These are phyloP conservation scores for Eutrema heterophyllum DNA, from an alignment of 345 rosid species.

Conservation along the genomic window DNA sequence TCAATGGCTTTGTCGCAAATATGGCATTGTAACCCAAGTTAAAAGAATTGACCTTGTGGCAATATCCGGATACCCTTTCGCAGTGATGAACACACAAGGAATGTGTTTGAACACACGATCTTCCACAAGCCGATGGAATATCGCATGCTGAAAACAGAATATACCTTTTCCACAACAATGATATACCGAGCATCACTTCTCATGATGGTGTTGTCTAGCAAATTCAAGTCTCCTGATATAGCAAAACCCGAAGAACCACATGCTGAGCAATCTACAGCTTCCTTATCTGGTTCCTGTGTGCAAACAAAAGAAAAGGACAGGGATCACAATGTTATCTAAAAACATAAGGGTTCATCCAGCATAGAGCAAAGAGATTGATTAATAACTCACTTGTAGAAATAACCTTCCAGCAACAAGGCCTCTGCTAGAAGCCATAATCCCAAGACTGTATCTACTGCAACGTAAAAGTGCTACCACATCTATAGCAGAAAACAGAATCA, in stretches of 20 bases:
- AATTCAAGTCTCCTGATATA: too few relatives aligned
- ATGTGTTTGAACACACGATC: too few relatives aligned
- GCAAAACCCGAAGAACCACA: too few relatives aligned
- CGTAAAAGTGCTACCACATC: constrained; percentile 81
- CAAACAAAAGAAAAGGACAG: too few relatives aligned
- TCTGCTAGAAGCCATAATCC: constrained; percentile 90
- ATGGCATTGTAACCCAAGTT: not conserved
- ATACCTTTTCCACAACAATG: too few relatives aligned
- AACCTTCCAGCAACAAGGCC: constrained; percentile 87
- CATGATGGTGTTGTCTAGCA: too few relatives aligned
- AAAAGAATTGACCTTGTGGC: constrained; percentile 67
- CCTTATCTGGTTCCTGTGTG: too few relatives aligned
- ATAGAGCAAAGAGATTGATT: not conserved
- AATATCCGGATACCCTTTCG: constrained; percentile 94
- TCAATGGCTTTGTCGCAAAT: not conserved
- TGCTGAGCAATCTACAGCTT: too few relatives aligned
- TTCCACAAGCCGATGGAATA: too few relatives aligned
- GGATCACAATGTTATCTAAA: too few relatives aligned
- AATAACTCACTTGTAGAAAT: constrained; percentile 51
- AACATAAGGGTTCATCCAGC: not conserved
- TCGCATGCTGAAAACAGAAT: too few relatives aligned
- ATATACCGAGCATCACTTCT: too few relatives aligned
- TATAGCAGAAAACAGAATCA: constrained; percentile 19
- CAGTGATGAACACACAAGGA: constrained; percentile 82
- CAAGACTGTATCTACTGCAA: constrained; percentile 84